These are phyloP conservation scores for Wickerhamomyces sp. DNA, from an alignment of 1,139 yeast genomes.

Conservation along the genomic window DNA sequence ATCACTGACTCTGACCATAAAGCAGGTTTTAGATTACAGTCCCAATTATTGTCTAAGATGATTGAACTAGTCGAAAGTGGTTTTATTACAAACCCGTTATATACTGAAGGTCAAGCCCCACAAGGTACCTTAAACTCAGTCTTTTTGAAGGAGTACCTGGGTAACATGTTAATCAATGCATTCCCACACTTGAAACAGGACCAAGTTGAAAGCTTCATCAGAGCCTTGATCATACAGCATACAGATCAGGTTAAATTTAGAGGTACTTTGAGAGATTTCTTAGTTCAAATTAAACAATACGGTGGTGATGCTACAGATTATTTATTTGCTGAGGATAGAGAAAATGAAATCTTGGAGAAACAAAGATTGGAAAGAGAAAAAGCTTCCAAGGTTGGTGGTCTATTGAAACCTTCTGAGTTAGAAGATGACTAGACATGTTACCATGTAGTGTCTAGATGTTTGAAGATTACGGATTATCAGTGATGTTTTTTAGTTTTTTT, in stretches of 20 bases:
- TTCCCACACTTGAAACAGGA: constrained; percentile 86
- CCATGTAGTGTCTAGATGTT: background rate
- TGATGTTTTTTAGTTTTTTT: constrained; percentile 1
- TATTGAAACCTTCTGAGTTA: constrained; percentile 93
- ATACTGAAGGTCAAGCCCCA: constrained; percentile 70
- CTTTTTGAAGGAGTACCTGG: constrained; percentile 77
- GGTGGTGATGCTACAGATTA: constrained; percentile 94
- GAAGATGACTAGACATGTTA: constrained; percentile 49
- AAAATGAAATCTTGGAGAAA: constrained; percentile 67
- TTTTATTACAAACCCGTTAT: constrained; percentile 72
- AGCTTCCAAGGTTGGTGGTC: constrained; percentile 88
- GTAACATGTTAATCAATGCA: constrained; percentile 75
- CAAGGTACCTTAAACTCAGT: constrained; percentile 78
- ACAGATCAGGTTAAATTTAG: constrained; percentile 73
- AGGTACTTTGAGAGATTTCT: constrained; percentile 87
- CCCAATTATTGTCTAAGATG: constrained; percentile 78
- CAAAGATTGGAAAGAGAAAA: constrained; percentile 68
- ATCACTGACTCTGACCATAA: constrained; percentile 97
- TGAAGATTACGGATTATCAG: background rate
- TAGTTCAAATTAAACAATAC: constrained; percentile 90
- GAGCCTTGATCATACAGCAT: constrained; percentile 69
- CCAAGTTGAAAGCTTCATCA: constrained; percentile 77
- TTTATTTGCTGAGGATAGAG: constrained; percentile 91
- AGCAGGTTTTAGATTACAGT: constrained; percentile 88
- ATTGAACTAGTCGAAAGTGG: constrained; percentile 78